Percentiles rank a stretch among this genome's conserved stretches.
These are phyloP conservation scores for Penicillium nucicola DNA, from an alignment of 495 filamentous ascomycete species.

Conservation along the genomic window DNA sequence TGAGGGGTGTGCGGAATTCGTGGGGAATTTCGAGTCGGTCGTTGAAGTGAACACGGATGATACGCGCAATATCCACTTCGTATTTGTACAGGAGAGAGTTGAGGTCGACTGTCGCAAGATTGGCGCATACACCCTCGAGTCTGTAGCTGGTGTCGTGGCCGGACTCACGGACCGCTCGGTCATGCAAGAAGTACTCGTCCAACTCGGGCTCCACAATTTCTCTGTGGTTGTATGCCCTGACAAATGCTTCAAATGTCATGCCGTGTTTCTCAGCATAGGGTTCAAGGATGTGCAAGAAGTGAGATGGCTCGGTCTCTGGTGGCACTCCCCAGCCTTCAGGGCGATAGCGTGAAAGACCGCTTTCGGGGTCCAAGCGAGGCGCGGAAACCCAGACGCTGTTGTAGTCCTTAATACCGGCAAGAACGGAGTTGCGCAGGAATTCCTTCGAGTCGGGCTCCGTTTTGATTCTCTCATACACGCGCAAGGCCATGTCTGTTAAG, in stretches of 20 bases:
- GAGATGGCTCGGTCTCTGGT: slow-evolving; percentile 86
- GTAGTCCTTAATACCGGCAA: slow-evolving; percentile 97
- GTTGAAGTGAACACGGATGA: slow-evolving; percentile 76
- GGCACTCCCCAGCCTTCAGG: slow-evolving; percentile 87
- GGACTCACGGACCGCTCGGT: slow-evolving; percentile 92
- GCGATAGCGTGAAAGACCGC: slow-evolving; percentile 86
- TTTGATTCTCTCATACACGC: slow-evolving; percentile 83
- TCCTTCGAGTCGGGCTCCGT: slow-evolving; percentile 71
- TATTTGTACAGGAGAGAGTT: slow-evolving; percentile 95
- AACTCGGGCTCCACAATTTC: slow-evolving; percentile 80
- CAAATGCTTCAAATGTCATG: slow-evolving; percentile 78
- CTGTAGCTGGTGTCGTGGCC: slow-evolving; percentile 96
- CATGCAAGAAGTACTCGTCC: slow-evolving; percentile 93
- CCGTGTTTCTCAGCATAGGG: slow-evolving; percentile 85
- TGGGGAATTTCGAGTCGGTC: slow-evolving; percentile 73
- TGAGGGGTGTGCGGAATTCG: slow-evolving; percentile 64
- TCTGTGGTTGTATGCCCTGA: slow-evolving; percentile 77
- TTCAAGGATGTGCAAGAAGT: slow-evolving; percentile 81
- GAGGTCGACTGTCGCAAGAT: slow-evolving; percentile 89
- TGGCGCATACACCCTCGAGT: slow-evolving; percentile 79
- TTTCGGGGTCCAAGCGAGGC: slow-evolving; percentile 73
- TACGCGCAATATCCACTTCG: slow-evolving; percentile 83
- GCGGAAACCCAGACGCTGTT: slow-evolving; percentile 81
- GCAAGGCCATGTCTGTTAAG: slow-evolving; percentile 93
- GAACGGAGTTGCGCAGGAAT: slow-evolving; percentile 71